Evolutionary conservation across 2,329 filamentous ascomycete genomes (phyloP).

Genomic region (Fusarium agapanthi): DNA sequence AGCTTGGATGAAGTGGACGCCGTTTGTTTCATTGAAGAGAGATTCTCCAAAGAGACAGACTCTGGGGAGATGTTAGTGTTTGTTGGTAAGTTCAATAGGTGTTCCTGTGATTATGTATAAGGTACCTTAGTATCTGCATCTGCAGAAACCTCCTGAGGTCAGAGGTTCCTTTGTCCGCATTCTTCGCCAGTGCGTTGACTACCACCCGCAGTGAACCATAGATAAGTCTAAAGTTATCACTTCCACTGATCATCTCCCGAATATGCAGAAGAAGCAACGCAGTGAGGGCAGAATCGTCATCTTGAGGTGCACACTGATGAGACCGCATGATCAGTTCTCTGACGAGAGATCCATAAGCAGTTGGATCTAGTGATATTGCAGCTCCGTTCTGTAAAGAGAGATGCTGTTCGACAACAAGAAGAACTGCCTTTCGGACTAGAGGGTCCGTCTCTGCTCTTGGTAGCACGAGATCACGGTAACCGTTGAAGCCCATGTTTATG

Average conservation of each 20-base stretch:
- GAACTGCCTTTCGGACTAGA: slow-evolving; percentile 28
- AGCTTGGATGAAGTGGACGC: slow-evolving; percentile 32
- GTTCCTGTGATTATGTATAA: neutral
- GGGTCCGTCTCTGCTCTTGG: slow-evolving; percentile 34
- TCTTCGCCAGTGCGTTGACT: slow-evolving; percentile 17
- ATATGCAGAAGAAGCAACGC: slow-evolving; percentile 31
- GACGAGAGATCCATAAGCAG: slow-evolving; percentile 18
- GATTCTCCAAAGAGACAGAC: slow-evolving; percentile 36
- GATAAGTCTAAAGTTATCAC: slow-evolving; percentile 34
- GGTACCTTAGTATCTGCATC: slow-evolving; percentile 36
- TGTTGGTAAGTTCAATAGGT: too few species aligned
- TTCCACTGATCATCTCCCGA: slow-evolving; percentile 36
- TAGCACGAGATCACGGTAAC: slow-evolving; percentile 30
- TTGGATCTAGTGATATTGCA: slow-evolving; percentile 11
- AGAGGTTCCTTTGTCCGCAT: neutral
- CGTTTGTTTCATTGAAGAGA: slow-evolving; percentile 32
- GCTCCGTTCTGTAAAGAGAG: slow-evolving; percentile 25
- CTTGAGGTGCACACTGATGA: slow-evolving; percentile 28
- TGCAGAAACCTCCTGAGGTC: slow-evolving; percentile 31
- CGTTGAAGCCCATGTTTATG: slow-evolving; percentile 39
- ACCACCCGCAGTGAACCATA: slow-evolving; percentile 32
- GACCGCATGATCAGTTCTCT: slow-evolving; percentile 30
- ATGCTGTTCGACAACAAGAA: slow-evolving; percentile 33
- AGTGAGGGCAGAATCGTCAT: slow-evolving; percentile 35
- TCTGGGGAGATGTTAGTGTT: neutral